A percentile compares a stretch with the other conserved stretches of the same genome.
Conservation (phyloP, 805 yeast genomes). For the Candida maris region DNA sequence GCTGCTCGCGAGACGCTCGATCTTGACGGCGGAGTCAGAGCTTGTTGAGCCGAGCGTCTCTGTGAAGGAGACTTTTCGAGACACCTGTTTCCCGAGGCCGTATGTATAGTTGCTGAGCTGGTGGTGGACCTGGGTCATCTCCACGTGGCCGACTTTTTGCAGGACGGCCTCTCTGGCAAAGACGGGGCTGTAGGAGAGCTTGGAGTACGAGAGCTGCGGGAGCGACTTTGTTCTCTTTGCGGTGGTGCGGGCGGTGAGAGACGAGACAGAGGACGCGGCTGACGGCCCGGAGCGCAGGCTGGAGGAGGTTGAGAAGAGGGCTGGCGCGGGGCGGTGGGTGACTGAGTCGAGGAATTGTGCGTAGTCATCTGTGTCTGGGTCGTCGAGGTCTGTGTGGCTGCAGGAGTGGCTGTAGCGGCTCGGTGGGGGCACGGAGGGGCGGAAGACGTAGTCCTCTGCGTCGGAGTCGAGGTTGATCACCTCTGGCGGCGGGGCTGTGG, state of each 20-base stretch:
- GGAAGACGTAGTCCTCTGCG: constrained; percentile 34
- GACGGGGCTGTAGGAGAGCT: constrained; percentile 36
- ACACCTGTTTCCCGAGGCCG: constrained; percentile 10
- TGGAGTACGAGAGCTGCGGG: constrained; percentile 51
- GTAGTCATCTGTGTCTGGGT: constrained; percentile 9
- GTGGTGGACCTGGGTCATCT: constrained; percentile 33
- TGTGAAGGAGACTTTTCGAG: constrained; percentile 27
- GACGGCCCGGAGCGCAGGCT: constrained; percentile 17
- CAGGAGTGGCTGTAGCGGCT: neutral
- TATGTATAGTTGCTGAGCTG: constrained; percentile 28
- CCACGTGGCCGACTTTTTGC: constrained; percentile 40
- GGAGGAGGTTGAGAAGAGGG: constrained; percentile 14
- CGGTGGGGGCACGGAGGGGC: constrained; percentile 2
- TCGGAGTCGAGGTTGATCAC: constrained; percentile 40
- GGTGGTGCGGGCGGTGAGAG: constrained; percentile 5
- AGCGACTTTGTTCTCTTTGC: constrained; percentile 50
- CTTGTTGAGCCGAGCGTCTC: neutral
- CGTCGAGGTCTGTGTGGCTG: constrained; percentile 5
- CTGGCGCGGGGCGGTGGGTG: constrained; percentile 15
- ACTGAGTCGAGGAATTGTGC: constrained; percentile 6
- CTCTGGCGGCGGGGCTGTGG: constrained; percentile 22
- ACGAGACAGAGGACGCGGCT: constrained; percentile 10
- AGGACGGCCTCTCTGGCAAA: constrained; percentile 32
- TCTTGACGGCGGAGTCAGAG: constrained; percentile 4
- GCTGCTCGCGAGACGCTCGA: constrained; percentile 9